Percentiles rank a stretch among this genome's conserved stretches.
Evolutionary conservation across 805 yeast species (phyloP).

Genomic region (Yamadazyma laniorum): DNA sequence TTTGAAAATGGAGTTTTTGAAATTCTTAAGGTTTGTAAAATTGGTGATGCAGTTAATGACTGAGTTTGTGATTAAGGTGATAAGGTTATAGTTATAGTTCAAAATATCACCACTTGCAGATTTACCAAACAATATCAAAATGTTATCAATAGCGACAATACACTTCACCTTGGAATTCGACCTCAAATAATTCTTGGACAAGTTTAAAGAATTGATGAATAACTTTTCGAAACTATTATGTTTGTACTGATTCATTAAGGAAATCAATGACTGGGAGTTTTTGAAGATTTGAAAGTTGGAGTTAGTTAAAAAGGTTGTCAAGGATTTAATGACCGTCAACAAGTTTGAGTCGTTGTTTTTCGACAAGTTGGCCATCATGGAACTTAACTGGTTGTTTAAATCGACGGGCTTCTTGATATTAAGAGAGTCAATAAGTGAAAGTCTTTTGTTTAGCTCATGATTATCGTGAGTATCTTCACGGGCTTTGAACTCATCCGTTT

Average conservation of each 20-base stretch:
- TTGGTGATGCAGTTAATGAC: conserved; percentile 25
- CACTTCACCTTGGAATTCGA: conserved; percentile 10
- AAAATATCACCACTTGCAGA: conserved; percentile 7
- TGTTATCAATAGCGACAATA: conserved; percentile 15
- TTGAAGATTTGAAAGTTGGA: conserved; percentile 17
- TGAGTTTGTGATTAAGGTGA: conserved; percentile 16
- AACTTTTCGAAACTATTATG: conserved; percentile 10
- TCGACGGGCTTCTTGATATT: conserved; percentile 5
- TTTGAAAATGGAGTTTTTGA: conserved; percentile 16
- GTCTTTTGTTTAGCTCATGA: conserved; percentile 1
- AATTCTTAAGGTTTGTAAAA: conserved; percentile 20
- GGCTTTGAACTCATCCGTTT: conserved; percentile 21
- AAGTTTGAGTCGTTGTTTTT: conserved; percentile 9
- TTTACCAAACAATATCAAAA: conserved; percentile 14
- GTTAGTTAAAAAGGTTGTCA: conserved; percentile 14
- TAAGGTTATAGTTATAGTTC: conserved; percentile 12
- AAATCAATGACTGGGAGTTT: conserved; percentile 14
- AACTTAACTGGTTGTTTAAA: conserved; percentile 27
- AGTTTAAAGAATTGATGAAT: conserved; percentile 13
- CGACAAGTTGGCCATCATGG: conserved; percentile 11
- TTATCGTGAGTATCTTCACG: conserved; percentile 25
- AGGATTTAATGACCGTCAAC: conserved; percentile 12
- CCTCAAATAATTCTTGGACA: conserved; percentile 13
- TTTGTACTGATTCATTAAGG: conserved; percentile 13
- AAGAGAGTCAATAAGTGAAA: conserved; percentile 6